These are phyloP conservation scores for Allomyces macrogynus DNA, from an alignment of 192 early-diverging fungal species.

Conservation along the genomic window DNA sequence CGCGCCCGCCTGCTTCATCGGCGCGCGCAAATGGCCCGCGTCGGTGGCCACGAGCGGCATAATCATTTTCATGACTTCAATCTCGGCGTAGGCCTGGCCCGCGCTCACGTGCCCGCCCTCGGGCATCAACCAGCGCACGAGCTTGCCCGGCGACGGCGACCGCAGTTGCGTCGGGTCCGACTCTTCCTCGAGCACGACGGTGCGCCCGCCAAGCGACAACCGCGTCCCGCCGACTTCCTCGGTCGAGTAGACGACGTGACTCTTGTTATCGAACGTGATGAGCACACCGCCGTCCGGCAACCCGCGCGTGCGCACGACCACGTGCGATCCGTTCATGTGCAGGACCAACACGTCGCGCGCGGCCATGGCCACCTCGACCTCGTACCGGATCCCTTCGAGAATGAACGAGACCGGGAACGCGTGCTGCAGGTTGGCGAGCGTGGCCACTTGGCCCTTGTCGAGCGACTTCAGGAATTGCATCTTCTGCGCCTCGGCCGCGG, in stretches of 20 bases:
- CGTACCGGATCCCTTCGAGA: conserved; percentile 76
- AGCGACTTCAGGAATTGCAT: conserved; percentile 59
- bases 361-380: conserved; percentile 58
- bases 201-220: conserved; percentile 78
- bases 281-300: conserved; percentile 83
- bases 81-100: conserved; percentile 89
- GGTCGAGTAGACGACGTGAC: conserved; percentile 76
- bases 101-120: conserved; percentile 74
- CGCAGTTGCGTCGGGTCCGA: conserved; percentile 92
- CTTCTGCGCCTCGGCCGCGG: conserved; percentile 34
- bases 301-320: conserved; percentile 61
- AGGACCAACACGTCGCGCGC: conserved; percentile 63
- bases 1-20: conserved; percentile 70
- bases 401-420: conserved; percentile 75
- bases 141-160: conserved; percentile 88
- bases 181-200: conserved; percentile 83
- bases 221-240: conserved; percentile 75
- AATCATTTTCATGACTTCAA: conserved; percentile 99
- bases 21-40: conserved; percentile 62
- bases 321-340: conserved; percentile 58
- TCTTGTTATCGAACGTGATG: conserved; percentile 73
- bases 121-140: conserved; percentile 81
- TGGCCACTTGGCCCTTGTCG: conserved; percentile 83
- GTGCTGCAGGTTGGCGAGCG: conserved; percentile 47
- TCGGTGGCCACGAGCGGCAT: conserved; percentile 89